These are phyloP conservation scores for Nyssa sinensis DNA, from an alignment of 148 eudicot species.

Conservation along the genomic window DNA sequence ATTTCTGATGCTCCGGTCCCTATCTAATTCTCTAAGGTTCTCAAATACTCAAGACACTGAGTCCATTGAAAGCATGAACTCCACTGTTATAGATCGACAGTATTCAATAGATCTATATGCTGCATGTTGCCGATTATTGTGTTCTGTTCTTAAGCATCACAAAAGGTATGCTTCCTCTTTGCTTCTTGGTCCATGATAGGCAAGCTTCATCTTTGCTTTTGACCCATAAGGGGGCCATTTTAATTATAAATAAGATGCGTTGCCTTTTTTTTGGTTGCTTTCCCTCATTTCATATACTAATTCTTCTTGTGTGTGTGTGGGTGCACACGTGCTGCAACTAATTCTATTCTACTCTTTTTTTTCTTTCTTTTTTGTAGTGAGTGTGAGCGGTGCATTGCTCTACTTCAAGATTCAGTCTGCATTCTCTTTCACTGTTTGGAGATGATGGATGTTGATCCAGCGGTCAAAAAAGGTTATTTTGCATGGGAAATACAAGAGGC, in stretches of 20 bases:
- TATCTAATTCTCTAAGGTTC: constrained; percentile 19
- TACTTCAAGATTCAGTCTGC: constrained; percentile 74
- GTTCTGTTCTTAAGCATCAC: constrained; percentile 76
- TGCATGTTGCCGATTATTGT: constrained; percentile 73
- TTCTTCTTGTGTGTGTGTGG: not conserved
- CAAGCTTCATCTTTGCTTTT: constrained; percentile 21
- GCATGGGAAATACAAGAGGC: constrained; percentile 68
- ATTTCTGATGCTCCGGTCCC: constrained; percentile 21
- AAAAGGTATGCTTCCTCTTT: constrained; percentile 47
- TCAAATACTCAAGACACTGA: constrained; percentile 23
- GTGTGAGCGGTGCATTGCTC: constrained; percentile 48
- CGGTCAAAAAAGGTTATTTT: constrained; percentile 33
- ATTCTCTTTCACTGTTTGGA: constrained; percentile 80
- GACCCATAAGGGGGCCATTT: too few relatives aligned
- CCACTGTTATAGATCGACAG: constrained; percentile 43
- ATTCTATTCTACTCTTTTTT: not conserved
- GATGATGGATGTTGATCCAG: constrained; percentile 42
- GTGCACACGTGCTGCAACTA: not conserved
- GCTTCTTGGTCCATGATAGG: constrained; percentile 56
- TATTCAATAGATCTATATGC: constrained; percentile 65
- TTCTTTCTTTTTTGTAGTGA: constrained; percentile 41
- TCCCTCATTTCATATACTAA: not conserved
- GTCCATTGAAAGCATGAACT: constrained; percentile 16
- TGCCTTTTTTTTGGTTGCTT: not conserved
- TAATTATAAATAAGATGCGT: too few relatives aligned